Evolutionary conservation across 2,329 filamentous ascomycete species (phyloP).

Genomic region (Triangularia verruculosa): DNA sequence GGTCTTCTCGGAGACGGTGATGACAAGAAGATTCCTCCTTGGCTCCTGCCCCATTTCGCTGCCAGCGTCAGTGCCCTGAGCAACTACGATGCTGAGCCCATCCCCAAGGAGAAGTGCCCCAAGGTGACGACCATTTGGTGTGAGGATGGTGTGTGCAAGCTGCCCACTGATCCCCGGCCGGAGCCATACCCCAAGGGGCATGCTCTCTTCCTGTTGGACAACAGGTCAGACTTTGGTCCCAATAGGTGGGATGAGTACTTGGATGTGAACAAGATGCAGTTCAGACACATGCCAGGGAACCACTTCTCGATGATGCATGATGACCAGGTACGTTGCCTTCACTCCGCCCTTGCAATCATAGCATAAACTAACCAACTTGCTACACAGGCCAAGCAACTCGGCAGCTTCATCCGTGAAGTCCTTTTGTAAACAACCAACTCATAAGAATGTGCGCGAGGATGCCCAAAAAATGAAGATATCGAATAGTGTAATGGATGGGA

Average conservation of each 20-base stretch:
- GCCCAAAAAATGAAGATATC: not conserved
- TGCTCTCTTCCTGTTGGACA: conserved; percentile 69
- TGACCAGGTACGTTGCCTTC: conserved; percentile 35
- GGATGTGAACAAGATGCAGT: conserved; percentile 58
- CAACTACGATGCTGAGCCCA: conserved; percentile 64
- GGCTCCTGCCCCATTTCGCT: conserved; percentile 71
- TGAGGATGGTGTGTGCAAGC: conserved; percentile 68
- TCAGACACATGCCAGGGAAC: conserved; percentile 66
- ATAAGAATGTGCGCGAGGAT: not conserved
- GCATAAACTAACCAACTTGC: conserved; percentile 20
- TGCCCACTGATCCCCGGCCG: conserved; percentile 62
- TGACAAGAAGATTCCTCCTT: conserved; percentile 61
- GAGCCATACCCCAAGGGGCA: conserved; percentile 58
- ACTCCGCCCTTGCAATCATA: not conserved
- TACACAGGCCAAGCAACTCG: conserved; percentile 37
- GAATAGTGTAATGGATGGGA: not conserved
- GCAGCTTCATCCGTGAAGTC: conserved; percentile 36
- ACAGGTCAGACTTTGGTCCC: conserved; percentile 67
- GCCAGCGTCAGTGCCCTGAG: conserved; percentile 66
- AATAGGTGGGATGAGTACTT: conserved; percentile 69
- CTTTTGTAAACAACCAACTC: conserved; percentile 24
- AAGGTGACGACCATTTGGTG: conserved; percentile 67
- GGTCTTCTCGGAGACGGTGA: conserved; percentile 65
- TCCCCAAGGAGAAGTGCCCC: conserved; percentile 57
- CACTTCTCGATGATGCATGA: conserved; percentile 78